phyloP scores from a whole-genome alignment of 345 rosid species.

The Streptanthus diversifolius region DNA sequence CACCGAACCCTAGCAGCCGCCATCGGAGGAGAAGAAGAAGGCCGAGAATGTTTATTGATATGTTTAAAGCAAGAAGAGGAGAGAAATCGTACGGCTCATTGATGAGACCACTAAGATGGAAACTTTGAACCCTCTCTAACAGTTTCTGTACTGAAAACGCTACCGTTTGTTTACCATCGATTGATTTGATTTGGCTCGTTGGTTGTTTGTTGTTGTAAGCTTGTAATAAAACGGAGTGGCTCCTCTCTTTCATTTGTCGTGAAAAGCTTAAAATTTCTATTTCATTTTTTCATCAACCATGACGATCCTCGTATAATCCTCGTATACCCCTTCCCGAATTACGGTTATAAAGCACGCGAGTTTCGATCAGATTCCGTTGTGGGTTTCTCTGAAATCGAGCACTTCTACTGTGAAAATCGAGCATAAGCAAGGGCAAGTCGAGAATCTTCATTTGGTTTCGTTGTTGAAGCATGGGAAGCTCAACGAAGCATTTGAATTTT shows the following conservation, averaged over 20 bases:
- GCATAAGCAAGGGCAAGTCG: slow-evolving; percentile 43
- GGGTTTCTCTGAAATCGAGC: slow-evolving; percentile 52
- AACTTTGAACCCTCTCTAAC: slow-evolving; percentile 10
- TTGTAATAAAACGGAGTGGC: background rate
- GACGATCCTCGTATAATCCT: slow-evolving; percentile 23
- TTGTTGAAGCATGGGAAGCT: slow-evolving; percentile 56
- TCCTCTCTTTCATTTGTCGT: background rate
- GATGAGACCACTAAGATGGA: slow-evolving; percentile 22
- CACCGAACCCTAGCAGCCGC: slow-evolving; percentile 38
- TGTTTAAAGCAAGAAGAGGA: background rate
- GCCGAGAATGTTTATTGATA: background rate
- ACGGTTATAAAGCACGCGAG: slow-evolving; percentile 32
- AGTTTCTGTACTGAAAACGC: background rate
- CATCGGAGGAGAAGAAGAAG: slow-evolving; percentile 24
- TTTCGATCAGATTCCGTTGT: slow-evolving; percentile 49
- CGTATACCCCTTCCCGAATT: slow-evolving; percentile 23
- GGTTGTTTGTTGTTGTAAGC: background rate
- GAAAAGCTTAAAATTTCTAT: slow-evolving; percentile 5
- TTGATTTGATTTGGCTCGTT: slow-evolving; percentile 1
- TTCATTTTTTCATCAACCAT: background rate
- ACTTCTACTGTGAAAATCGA: slow-evolving; percentile 32
- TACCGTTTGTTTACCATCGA: slow-evolving; percentile 1
- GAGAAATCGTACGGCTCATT: slow-evolving; percentile 9
- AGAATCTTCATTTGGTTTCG: slow-evolving; percentile 55
- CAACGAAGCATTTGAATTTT: slow-evolving; percentile 57